Percentiles rank a stretch among this genome's conserved stretches.
Conservation (phyloP, 1,139 yeast species). For the Barnettozyma hawaiiensis region DNA sequence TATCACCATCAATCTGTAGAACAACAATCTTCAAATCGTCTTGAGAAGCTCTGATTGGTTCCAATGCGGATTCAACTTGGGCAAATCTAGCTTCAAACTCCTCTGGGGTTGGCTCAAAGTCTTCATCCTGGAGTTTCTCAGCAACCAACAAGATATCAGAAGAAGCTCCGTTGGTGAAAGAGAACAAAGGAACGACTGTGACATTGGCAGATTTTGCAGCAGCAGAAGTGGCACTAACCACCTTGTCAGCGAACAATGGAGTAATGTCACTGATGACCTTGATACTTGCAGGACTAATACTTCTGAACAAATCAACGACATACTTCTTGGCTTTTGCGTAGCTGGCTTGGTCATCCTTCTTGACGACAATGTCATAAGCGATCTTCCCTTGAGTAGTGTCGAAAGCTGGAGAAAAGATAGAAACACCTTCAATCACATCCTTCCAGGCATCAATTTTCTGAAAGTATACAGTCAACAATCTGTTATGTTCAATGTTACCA, state of each 20-base stretch:
- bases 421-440: slow-evolving; percentile 30
- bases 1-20: slow-evolving; percentile 46
- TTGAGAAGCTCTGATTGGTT: slow-evolving; percentile 55
- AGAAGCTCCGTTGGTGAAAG: slow-evolving; percentile 33
- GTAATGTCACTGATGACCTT: slow-evolving; percentile 61
- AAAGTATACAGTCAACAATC: slow-evolving; percentile 65
- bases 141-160: slow-evolving; percentile 41
- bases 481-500: slow-evolving; percentile 70
- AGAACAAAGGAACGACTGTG: slow-evolving; percentile 49
- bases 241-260: slow-evolving; percentile 53
- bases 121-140: slow-evolving; percentile 42
- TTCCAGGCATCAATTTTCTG: slow-evolving; percentile 44
- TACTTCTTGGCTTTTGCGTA: slow-evolving; percentile 55
- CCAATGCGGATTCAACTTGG: slow-evolving; percentile 45
- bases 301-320: slow-evolving; percentile 68
- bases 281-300: slow-evolving; percentile 62
- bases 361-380: neutral
- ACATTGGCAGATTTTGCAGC: slow-evolving; percentile 48
- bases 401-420: slow-evolving; percentile 1
- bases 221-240: slow-evolving; percentile 35
- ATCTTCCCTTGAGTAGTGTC: neutral
- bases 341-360: neutral
- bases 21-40: slow-evolving; percentile 46
- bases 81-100: slow-evolving; percentile 43
- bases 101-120: slow-evolving; percentile 47